Evolutionary conservation across 2,329 filamentous ascomycete genomes (phyloP).

Genomic region (Emericellopsis cladophorae): DNA sequence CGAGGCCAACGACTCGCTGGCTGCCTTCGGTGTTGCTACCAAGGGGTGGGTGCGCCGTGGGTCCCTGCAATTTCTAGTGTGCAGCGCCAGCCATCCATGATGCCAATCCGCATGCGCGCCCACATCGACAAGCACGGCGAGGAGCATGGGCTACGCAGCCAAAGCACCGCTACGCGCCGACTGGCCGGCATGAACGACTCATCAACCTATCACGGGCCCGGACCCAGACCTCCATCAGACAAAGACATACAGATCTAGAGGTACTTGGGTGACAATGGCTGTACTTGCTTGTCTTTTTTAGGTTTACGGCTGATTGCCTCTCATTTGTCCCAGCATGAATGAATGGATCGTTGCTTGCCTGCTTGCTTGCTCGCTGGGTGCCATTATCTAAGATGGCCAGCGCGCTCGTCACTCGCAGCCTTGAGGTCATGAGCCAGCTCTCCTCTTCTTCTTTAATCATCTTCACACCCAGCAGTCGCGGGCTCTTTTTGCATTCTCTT

Average conservation of each 20-base stretch:
- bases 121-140: too few species aligned
- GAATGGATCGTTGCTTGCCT: background rate
- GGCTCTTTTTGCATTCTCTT: background rate
- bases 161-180: slow-evolving; percentile 3
- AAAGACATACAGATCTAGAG: slow-evolving; percentile 1
- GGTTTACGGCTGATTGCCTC: too few species aligned
- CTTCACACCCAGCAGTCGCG: background rate
- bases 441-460: background rate
- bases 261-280: background rate
- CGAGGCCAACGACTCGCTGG: slow-evolving; percentile 26
- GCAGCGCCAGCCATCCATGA: slow-evolving; percentile 20
- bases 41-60: slow-evolving; percentile 11
- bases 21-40: slow-evolving; percentile 21
- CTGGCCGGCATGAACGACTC: slow-evolving; percentile 1
- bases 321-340: background rate
- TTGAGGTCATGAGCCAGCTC: background rate
- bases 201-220: slow-evolving; percentile 1
- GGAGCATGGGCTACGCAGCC: too few species aligned
- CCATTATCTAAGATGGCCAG: background rate
- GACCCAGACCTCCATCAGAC: slow-evolving; percentile 3
- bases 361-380: background rate
- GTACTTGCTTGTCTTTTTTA: background rate
- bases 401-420: background rate
- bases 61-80: slow-evolving; percentile 13
- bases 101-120: too few species aligned